Conservation (phyloP, 2,329 filamentous ascomycete species). For the Calonectria naviculata region DNA sequence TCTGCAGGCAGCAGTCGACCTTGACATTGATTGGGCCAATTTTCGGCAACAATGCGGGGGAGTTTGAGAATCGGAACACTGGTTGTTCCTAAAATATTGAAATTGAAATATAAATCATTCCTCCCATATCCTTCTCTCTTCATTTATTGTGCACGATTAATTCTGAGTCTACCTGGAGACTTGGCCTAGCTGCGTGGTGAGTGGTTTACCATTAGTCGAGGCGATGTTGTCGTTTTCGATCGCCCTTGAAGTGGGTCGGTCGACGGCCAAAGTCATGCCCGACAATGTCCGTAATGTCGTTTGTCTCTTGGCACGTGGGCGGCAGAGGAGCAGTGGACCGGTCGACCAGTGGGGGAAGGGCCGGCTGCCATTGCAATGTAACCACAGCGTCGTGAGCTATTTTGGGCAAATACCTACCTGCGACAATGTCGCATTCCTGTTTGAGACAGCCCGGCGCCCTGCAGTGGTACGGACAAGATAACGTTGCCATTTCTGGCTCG, state of each 20-base stretch:
- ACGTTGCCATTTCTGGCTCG: neutral
- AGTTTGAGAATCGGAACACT: slow-evolving; percentile 27
- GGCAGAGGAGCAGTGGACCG: neutral
- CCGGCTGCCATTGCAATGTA: neutral
- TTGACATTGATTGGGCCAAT: slow-evolving; percentile 20
- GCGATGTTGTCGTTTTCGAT: slow-evolving; percentile 19
- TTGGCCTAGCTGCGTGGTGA: neutral
- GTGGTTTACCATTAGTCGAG: neutral
- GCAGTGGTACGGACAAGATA: neutral
- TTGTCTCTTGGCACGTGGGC: slow-evolving; percentile 6
- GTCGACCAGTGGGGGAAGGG: neutral
- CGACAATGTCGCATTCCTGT: slow-evolving; percentile 2
- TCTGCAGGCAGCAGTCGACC: slow-evolving; percentile 30
- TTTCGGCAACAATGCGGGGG: slow-evolving; percentile 12
- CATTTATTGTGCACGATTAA: neutral
- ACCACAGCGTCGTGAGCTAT: slow-evolving; percentile 15
- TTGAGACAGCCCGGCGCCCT: neutral
- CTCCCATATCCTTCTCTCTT: neutral
- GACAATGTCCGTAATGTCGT: slow-evolving; percentile 11
- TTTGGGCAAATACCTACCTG: slow-evolving; percentile 7
- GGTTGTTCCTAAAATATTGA: slow-evolving; percentile 28
- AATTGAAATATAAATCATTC: slow-evolving; percentile 29
- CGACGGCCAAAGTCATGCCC: slow-evolving; percentile 11
- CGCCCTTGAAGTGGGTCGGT: slow-evolving; percentile 21
- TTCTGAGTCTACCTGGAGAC: neutral